Percentiles rank a stretch among this genome's conserved stretches.
phyloP scores from a whole-genome alignment of 805 yeast genomes.

The Brettanomyces sp. region DNA sequence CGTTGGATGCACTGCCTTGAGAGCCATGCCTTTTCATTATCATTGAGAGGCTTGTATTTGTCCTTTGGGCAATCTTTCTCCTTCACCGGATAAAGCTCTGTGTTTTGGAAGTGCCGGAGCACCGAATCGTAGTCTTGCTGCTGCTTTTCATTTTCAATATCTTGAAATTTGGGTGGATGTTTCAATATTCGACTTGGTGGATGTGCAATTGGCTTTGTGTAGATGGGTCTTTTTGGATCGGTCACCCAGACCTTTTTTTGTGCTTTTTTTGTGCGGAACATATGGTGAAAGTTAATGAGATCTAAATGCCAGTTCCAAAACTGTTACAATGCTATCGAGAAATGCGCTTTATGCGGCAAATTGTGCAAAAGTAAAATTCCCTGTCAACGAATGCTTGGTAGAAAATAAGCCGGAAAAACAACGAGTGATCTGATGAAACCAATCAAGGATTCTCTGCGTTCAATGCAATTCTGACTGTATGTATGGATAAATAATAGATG shows the following conservation, averaged over 20 bases:
- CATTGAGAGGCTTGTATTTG: slow-evolving; percentile 29
- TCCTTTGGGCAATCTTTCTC: slow-evolving; percentile 32
- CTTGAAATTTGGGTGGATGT: slow-evolving; percentile 35
- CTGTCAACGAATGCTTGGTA: too few relatives aligned
- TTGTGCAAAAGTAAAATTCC: too few relatives aligned
- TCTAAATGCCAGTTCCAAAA: too few relatives aligned
- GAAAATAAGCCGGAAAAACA: too few relatives aligned
- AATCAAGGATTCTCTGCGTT: too few relatives aligned
- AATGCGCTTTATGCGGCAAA: too few relatives aligned
- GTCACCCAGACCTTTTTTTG: slow-evolving; percentile 19
- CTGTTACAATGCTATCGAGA: too few relatives aligned
- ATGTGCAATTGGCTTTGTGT: slow-evolving; percentile 38
- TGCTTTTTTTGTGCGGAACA: slow-evolving; percentile 14
- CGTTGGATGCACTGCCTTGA: slow-evolving; percentile 84
- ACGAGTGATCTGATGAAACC: too few relatives aligned
- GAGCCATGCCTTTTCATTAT: slow-evolving; percentile 77
- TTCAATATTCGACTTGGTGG: slow-evolving; percentile 30
- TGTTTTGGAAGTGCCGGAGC: slow-evolving; percentile 45
- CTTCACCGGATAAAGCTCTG: slow-evolving; percentile 37
- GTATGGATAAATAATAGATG: too few relatives aligned
- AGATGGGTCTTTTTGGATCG: slow-evolving; percentile 14
- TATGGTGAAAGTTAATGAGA: slow-evolving; percentile 1
- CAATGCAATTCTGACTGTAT: too few relatives aligned
- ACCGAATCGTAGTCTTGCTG: slow-evolving; percentile 48
- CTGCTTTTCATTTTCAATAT: slow-evolving; percentile 41